Percentiles rank a stretch among this genome's conserved stretches.
These are phyloP conservation scores for Fistulifera solaris DNA, from an alignment of 108 stramenopile species.

Conservation along the genomic window DNA sequence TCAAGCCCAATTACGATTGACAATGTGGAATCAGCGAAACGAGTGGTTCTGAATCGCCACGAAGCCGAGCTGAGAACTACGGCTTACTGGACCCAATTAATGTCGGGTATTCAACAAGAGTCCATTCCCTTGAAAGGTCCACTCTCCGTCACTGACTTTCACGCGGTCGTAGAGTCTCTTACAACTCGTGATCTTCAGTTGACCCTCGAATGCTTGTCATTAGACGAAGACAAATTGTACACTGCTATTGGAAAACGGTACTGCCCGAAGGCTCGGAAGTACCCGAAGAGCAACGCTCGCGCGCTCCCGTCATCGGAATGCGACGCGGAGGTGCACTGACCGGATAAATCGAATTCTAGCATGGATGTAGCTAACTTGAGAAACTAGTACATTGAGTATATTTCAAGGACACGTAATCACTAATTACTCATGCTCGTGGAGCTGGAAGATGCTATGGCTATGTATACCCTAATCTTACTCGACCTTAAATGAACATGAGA, in stretches of 20 bases:
- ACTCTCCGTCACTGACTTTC: constrained; percentile 81
- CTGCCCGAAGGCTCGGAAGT: constrained; percentile 38
- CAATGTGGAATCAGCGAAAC: constrained; percentile 92
- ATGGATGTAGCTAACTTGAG: background rate
- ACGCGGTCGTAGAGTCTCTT: constrained; percentile 82
- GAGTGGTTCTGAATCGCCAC: constrained; percentile 90
- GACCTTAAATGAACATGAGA: constrained; percentile 32
- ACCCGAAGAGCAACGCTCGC: constrained; percentile 51
- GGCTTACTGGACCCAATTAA: constrained; percentile 83
- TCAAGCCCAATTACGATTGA: constrained; percentile 73
- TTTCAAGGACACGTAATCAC: no score
- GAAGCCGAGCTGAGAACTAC: constrained; percentile 84
- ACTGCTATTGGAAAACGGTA: constrained; percentile 80
- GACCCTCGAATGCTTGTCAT: constrained; percentile 60
- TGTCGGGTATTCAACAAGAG: constrained; percentile 93
- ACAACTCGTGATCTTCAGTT: constrained; percentile 83
- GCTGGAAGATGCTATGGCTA: no score
- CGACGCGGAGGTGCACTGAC: constrained; percentile 75
- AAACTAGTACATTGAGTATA: background rate
- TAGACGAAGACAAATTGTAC: constrained; percentile 71
- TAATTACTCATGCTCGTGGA: no score
- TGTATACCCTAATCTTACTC: no score
- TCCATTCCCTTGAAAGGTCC: constrained; percentile 87
- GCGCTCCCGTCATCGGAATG: constrained; percentile 79
- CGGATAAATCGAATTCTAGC: constrained; percentile 17